These are phyloP conservation scores for Warburgia ugandensis DNA, from an alignment of 164 flowering plant genomes.

Conservation along the genomic window DNA sequence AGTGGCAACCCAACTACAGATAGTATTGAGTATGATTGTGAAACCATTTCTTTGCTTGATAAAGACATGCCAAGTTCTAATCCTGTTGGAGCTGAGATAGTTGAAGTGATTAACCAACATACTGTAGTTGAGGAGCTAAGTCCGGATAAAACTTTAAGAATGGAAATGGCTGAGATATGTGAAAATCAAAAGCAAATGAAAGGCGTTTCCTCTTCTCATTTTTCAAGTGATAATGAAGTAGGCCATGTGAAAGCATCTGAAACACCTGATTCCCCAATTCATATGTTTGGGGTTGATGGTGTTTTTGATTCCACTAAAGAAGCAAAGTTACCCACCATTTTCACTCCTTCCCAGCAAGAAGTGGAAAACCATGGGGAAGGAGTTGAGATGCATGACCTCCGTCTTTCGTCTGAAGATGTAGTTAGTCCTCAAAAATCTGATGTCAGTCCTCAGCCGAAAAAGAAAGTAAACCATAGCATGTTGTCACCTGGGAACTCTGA, in stretches of 20 bases:
- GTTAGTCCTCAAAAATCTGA: conserved; percentile 11
- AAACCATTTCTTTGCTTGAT: conserved; percentile 7
- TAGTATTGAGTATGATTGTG: conserved; percentile 1
- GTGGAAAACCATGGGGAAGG: conserved; percentile 16
- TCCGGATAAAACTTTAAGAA: conserved; percentile 8
- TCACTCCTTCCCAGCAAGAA: conserved; percentile 15
- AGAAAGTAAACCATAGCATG: conserved; percentile 7
- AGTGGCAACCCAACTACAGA: conserved; percentile 14
- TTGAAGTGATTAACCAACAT: conserved; percentile 19
- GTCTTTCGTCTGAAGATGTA: conserved; percentile 7
- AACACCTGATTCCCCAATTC: conserved; percentile 6
- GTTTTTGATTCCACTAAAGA: conserved; percentile 16
- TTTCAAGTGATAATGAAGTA: conserved; percentile 2
- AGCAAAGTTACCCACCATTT: conserved; percentile 8
- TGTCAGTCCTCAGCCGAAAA: conserved; percentile 4
- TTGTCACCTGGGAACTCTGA: conserved; percentile 23
- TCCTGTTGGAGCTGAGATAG: no score
- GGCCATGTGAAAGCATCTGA: conserved; percentile 10
- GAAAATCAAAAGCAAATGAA: conserved; percentile 4
- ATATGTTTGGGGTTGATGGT: conserved; percentile 10
- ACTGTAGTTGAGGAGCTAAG: conserved; percentile 5
- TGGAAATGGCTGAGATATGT: conserved; percentile 9
- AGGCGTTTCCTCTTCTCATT: conserved; percentile 7
- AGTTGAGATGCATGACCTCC: conserved; percentile 9
- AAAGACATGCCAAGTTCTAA: conserved; percentile 1